Evolutionary conservation across 2,329 filamentous ascomycete species (phyloP), one percentile per base, ranked within the genome.

Genomic region (Leptodontidium sp.): DNA sequence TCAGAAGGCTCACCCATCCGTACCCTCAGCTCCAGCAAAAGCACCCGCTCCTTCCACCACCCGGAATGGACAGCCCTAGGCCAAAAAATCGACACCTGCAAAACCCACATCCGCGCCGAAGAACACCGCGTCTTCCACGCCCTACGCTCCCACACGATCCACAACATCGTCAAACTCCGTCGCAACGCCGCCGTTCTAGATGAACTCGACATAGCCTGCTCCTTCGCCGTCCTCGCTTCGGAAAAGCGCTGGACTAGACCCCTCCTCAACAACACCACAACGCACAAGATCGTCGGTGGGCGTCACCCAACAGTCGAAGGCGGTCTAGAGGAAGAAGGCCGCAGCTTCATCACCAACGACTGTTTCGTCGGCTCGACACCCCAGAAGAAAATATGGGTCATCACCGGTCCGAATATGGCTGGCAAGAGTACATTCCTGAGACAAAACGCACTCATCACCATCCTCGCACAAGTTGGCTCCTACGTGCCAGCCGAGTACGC

Each of bases 391-490:
- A 65, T 93, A 81, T 83, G 90, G 90, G 75, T 88, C 79, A 83
- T 95, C 87, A 87, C 92, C 74, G 83, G 96, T 0, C 96, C 96
- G n/a, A 99, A 99, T 81, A 99, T 99, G 96, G 96, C 91, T 1
- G 96, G 96, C 59, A 99, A 99, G 82, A 95, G 91, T 78, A 99
- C 96, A 0, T 99, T 97, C 77, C 85, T 99, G 5, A 91, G 96
- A 0, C 97, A 99, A 76, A 98, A 97, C 79, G 96, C 96, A 2
- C 86, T 99, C 63, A 97, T 98, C 74, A 94, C 93, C 0, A 93
- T 99, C 70, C 87, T 99, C 15, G 95, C 96, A 1, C 96, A 99
- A 81, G 90, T 93, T 2, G 96, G 96, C 12, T 94, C 91, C 70
- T 98, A 94, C 79, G 95, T 99, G 0, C 96, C 96, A 0, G 96